Evolutionary conservation across 139 green algal genomes (phyloP), one percentile per base, ranked within the genome.

Genomic region (Chlamydomonas applanata): DNA sequence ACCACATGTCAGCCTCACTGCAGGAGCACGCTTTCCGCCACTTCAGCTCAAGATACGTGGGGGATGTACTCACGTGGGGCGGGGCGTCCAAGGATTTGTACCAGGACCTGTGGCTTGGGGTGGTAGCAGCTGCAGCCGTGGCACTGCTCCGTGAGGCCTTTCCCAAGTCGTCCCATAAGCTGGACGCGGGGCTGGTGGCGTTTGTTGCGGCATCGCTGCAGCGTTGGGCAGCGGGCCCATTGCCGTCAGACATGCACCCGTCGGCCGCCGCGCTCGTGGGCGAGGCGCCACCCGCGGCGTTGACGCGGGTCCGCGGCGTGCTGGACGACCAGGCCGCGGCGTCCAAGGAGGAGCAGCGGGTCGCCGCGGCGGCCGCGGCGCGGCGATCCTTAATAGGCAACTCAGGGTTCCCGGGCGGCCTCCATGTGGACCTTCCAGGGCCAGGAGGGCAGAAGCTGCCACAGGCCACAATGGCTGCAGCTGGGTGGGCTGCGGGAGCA

Each of bases 41-140:
- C 79, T 85, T 85, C 60, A 64, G 57, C 44, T 36, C 36, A 0
- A 71, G 74, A 30, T 85, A 85, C 74, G 69, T 54, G n/a, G 36
- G 61, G 9, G 54, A 65, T 30, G 74, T 85, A 68, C 46, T 67
- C 4, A 53, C 14, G 17, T 66, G 34, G 7, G 35, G 56, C 11
- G 71, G 71, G 33, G 71, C 40, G 24, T 40, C 30, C 57, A 79
- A 79, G 63, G 73, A 79, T 24, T 30, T 54, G 32, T 72, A 73
- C 46, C 27, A 65, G 2, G 33, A 63, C 17, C 62, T 79, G 33
- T 79, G 73, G 73, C 59, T 72, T 59, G 72, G 34, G 9, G 53
- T 52, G 29, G 30, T 53, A 7, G 69, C 52, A 20, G 17, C 52
- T 7, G 69, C 52, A 2, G 30, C 20, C 4, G 27, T 69, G 2